Conservation (phyloP, 2,329 filamentous ascomycete species). For the Aspergillus pseudotamarii region DNA sequence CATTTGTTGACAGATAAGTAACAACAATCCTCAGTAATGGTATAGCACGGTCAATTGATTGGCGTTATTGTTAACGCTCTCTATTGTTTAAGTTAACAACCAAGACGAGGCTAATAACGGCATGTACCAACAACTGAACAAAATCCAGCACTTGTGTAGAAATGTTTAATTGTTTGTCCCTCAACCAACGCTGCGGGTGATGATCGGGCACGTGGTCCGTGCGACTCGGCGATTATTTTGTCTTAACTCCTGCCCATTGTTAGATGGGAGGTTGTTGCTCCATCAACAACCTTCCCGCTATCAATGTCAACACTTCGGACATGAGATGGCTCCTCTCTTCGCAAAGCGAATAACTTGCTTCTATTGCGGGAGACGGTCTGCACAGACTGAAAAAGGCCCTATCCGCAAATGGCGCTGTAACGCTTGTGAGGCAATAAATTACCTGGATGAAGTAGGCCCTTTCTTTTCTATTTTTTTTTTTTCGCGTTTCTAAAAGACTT, state of each 20-base stretch:
- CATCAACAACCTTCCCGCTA: conserved; percentile 11
- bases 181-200: not conserved
- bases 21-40: not conserved
- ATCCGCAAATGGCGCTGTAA: conserved; percentile 72
- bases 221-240: conserved; percentile 30
- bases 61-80: not conserved
- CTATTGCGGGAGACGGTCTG: conserved; percentile 75
- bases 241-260: conserved; percentile 25
- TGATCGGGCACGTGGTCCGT: conserved; percentile 27
- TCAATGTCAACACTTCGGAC: conserved; percentile 17
- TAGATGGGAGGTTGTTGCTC: not conserved
- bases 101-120: not conserved
- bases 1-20: not conserved
- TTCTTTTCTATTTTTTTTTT: not conserved
- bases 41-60: not conserved
- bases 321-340: conserved; percentile 46
- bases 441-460: conserved; percentile 74
- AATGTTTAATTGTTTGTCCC: not conserved
- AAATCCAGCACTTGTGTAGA: not conserved
- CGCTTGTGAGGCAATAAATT: conserved; percentile 83
- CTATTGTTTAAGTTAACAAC: not conserved
- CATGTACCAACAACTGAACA: not conserved
- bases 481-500: conserved; percentile 18
- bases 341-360: conserved; percentile 68
- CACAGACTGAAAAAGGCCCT: conserved; percentile 59